These are phyloP conservation scores for Dactylorhiza incarnata DNA, from an alignment of 106 monocot species.

Conservation along the genomic window DNA sequence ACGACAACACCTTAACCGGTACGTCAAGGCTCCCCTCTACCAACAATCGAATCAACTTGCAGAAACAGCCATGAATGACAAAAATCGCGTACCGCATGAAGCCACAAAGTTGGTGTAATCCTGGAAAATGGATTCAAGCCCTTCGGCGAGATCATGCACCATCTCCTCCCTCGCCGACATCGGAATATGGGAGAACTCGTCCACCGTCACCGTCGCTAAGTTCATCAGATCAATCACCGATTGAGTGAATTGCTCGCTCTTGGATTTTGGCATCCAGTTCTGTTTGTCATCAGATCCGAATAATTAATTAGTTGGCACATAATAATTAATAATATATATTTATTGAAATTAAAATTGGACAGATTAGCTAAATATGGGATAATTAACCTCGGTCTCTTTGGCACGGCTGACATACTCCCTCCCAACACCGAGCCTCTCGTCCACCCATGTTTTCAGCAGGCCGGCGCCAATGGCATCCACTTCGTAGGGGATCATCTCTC, in stretches of 20 bases:
- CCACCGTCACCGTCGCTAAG: conserved; percentile 62
- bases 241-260: conserved; percentile 54
- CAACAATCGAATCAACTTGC: too few relatives aligned
- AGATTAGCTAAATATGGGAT: too few relatives aligned
- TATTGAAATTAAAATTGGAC: too few relatives aligned
- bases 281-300: too few relatives aligned
- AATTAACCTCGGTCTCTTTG: conserved; percentile 77
- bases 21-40: too few relatives aligned
- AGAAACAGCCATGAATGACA: too few relatives aligned
- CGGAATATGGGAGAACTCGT: conserved; percentile 83
- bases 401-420: conserved; percentile 54
- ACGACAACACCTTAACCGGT: too few relatives aligned
- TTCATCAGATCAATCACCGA: conserved; percentile 75
- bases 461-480: conserved; percentile 47
- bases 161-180: conserved; percentile 50
- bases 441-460: conserved; percentile 65
- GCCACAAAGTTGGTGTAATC: conserved; percentile 73
- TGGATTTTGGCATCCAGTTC: conserved; percentile 78
- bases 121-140: conserved; percentile 54
- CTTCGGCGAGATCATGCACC: conserved; percentile 56
- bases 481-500: conserved; percentile 74
- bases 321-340: too few relatives aligned
- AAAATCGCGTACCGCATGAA: conserved; percentile 54
- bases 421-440: conserved; percentile 57
- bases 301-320: too few relatives aligned